Evolutionary conservation across 2,329 filamentous ascomycete genomes (phyloP), one percentile per base, ranked within the genome.

Genomic region (Meredithiella fracta): DNA sequence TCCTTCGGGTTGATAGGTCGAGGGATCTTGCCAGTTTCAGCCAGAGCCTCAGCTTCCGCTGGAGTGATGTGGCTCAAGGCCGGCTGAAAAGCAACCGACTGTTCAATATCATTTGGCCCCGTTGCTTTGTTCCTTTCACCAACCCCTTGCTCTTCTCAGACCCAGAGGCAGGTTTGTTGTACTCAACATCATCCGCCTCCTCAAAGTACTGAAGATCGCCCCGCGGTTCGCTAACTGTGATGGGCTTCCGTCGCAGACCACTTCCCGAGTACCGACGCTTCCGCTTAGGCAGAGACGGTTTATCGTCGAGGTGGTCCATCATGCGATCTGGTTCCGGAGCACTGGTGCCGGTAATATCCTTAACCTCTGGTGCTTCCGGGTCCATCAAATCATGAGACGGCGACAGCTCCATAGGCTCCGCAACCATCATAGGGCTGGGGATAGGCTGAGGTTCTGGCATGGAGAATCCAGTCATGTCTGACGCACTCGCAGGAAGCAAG

Each of bases 141-240:
- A 31, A 17, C 20, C 29, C 31, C 49, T 3, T n/a, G 15, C 11
- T 44, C 40, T n/a, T n/a, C 14, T 22, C n/a, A n/a, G n/a, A n/a
- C n/a, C 40, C 15, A n/a, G 37, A 8, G 22, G 50, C 17, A 37
- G 56, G n/a, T 42, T 58, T 84, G 61, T 81, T 80, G 67, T 91
- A 89, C 1, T 80, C 86, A 44, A 82, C 81, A 64, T 94, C 91
- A 22, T 90, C 88, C 26, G 91, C 87, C 62, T 94, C 86, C 64
- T 94, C 89, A 63, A 85, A 90, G 62, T 90, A 95, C 66, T 94
- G 83, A n/a, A 96, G 73, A 60, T 86, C 78, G n/a, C 87, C 85
- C 54, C 84, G 75, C 8, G 78, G 74, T 11, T 83, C 78, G 17
- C 76, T 77, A 5, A 94, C 83, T 60, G 88, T 85, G 56, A 78